These are phyloP conservation scores for Paxillus rubicundulus DNA, from an alignment of 768 basidiomycete genomes.

Conservation along the genomic window DNA sequence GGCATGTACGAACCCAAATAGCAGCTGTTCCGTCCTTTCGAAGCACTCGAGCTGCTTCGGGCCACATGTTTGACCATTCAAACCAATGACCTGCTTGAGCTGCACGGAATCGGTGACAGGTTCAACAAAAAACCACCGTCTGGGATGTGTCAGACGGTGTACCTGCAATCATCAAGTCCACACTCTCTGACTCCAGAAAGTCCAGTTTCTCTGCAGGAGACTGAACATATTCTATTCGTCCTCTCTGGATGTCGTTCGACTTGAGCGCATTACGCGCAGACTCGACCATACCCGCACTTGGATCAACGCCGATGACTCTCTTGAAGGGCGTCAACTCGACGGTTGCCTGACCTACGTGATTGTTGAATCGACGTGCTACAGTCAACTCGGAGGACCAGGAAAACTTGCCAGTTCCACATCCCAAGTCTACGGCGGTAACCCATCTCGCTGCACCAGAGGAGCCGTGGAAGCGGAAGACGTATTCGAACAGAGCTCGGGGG, in stretches of 20 bases:
- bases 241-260: constrained; percentile 12
- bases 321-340: constrained; percentile 54
- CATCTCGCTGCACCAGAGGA: constrained; percentile 31
- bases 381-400: too few relatives aligned
- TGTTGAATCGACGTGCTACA: too few relatives aligned
- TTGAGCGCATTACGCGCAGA: constrained; percentile 38
- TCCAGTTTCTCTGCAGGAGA: constrained; percentile 54
- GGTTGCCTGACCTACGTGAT: constrained; percentile 64
- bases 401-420: constrained; percentile 76
- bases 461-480: constrained; percentile 59
- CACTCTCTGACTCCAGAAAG: constrained; percentile 48
- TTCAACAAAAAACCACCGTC: background rate
- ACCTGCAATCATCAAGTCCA: constrained; percentile 74
- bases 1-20: constrained; percentile 56
- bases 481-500: constrained; percentile 60
- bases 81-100: constrained; percentile 88
- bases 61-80: constrained; percentile 69
- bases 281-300: constrained; percentile 68
- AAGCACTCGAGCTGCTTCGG: constrained; percentile 59
- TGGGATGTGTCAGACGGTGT: constrained; percentile 13
- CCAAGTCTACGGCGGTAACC: constrained; percentile 68
- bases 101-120: constrained; percentile 19
- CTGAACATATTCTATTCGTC: constrained; percentile 35
- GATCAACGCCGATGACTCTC: constrained; percentile 68
- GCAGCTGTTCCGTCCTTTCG: constrained; percentile 62